Percentiles rank a stretch among this genome's conserved stretches.
Evolutionary conservation across 2,329 filamentous ascomycete species (phyloP).

Genomic region (Aureobasidium namibiae): DNA sequence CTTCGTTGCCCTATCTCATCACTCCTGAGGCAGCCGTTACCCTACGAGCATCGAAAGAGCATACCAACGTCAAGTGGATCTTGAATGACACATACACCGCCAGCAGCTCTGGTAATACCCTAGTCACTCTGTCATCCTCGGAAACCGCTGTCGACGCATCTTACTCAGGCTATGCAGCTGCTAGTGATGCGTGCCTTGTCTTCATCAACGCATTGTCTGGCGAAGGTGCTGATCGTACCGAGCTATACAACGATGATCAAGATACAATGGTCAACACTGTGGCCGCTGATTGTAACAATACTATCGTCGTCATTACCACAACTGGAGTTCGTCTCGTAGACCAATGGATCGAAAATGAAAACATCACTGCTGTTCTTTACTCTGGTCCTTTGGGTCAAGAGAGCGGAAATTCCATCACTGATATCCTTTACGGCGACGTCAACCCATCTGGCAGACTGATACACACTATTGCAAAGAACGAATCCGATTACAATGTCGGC

Average conservation of each 20-base stretch:
- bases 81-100: constrained; percentile 24
- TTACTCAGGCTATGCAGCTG: constrained; percentile 23
- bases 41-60: constrained; percentile 18
- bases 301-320: constrained; percentile 39
- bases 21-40: constrained; percentile 23
- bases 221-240: constrained; percentile 39
- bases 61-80: constrained; percentile 19
- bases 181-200: constrained; percentile 50
- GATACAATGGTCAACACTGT: constrained; percentile 33
- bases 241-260: constrained; percentile 37
- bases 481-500: constrained; percentile 57
- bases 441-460: constrained; percentile 49
- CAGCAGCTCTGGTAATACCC: constrained; percentile 32
- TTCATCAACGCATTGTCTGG: constrained; percentile 49
- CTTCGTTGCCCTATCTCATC: constrained; percentile 27
- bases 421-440: constrained; percentile 37
- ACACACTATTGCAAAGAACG: constrained; percentile 64
- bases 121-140: constrained; percentile 52
- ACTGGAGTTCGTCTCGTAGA: constrained; percentile 22
- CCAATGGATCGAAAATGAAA: constrained; percentile 22
- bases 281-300: constrained; percentile 40
- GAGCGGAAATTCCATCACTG: constrained; percentile 38
- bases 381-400: constrained; percentile 35
- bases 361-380: constrained; percentile 32
- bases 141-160: constrained; percentile 26